Evolutionary conservation across 495 filamentous ascomycete species (phyloP).

Genomic region (Hypoxylon fragiforme): DNA sequence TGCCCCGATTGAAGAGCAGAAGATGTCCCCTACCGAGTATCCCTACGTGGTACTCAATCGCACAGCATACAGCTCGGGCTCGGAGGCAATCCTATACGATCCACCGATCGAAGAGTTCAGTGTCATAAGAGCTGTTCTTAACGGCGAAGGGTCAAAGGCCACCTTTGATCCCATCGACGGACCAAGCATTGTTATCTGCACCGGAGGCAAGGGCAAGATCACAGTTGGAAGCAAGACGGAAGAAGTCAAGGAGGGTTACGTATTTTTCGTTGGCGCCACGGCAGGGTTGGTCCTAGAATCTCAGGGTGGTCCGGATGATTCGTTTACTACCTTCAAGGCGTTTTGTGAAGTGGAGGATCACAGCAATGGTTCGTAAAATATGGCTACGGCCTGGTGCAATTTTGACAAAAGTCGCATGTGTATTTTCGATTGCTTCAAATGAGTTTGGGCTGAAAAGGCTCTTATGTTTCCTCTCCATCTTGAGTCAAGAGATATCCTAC

Average conservation of each 20-base stretch:
- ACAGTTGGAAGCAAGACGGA: constrained; percentile 74
- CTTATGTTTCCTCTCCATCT: no score
- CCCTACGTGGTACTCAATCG: constrained; percentile 79
- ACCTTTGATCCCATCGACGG: constrained; percentile 86
- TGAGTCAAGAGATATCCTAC: no score
- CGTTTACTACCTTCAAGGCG: constrained; percentile 89
- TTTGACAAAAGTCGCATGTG: no score
- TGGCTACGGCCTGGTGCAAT: constrained; percentile 3
- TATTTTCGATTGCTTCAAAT: no score
- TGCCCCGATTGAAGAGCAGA: constrained; percentile 90
- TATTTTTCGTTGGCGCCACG: constrained; percentile 91
- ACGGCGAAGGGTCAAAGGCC: constrained; percentile 70
- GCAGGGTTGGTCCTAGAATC: constrained; percentile 82
- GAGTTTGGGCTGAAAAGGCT: no score
- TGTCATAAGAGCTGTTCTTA: constrained; percentile 80
- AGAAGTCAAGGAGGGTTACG: constrained; percentile 74
- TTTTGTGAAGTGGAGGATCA: constrained; percentile 78
- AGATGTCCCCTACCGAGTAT: constrained; percentile 83
- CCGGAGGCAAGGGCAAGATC: constrained; percentile 76
- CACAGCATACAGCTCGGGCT: constrained; percentile 73
- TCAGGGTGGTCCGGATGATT: constrained; percentile 57
- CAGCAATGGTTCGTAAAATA: constrained; percentile 29
- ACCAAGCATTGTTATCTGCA: constrained; percentile 91
- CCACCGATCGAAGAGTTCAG: constrained; percentile 97
- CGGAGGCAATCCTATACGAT: constrained; percentile 75